Percentiles rank a stretch among this genome's conserved stretches.
phyloP scores from a whole-genome alignment of 2,329 filamentous ascomycete genomes.

The Penicillium frequentans region DNA sequence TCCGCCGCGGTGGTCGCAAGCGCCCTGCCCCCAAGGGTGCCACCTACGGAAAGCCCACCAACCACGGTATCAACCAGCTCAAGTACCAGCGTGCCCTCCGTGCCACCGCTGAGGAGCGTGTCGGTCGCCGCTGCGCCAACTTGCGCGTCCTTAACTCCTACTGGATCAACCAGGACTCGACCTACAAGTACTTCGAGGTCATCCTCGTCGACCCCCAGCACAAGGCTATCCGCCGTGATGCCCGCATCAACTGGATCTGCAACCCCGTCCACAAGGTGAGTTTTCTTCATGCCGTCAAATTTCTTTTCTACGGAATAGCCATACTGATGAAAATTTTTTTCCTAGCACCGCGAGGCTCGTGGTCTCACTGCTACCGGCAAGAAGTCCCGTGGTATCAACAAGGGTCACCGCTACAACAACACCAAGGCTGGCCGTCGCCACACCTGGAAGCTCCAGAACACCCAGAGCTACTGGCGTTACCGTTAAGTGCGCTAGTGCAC shows the following conservation, averaged over 20 bases:
- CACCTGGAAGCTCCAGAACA: slow-evolving; percentile 99
- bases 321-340: slow-evolving; percentile 23
- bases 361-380: slow-evolving; percentile 98
- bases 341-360: slow-evolving; percentile 89
- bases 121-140: slow-evolving; percentile 98
- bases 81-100: slow-evolving; percentile 99
- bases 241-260: slow-evolving; percentile 99
- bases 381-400: slow-evolving; percentile 99
- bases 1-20: slow-evolving; percentile 99
- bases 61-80: slow-evolving; percentile 99
- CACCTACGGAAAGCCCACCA: slow-evolving; percentile 99
- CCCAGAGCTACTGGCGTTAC: slow-evolving; percentile 97
- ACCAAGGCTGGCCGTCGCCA: slow-evolving; percentile 95
- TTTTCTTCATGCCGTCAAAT: background rate
- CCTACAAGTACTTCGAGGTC: slow-evolving; percentile 99
- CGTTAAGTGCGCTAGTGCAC: slow-evolving; percentile 56
- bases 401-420: slow-evolving; percentile 99
- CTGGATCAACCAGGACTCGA: slow-evolving; percentile 99
- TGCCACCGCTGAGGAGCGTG: slow-evolving; percentile 98
- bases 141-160: slow-evolving; percentile 99
- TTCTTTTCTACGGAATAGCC: background rate
- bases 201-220: slow-evolving; percentile 99
- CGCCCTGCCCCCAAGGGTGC: slow-evolving; percentile 94
- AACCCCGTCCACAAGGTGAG: slow-evolving; percentile 92
- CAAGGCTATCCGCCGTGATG: slow-evolving; percentile 99